Evolutionary conservation across 1,139 yeast species (phyloP).

Genomic region (Pichia sp.): DNA sequence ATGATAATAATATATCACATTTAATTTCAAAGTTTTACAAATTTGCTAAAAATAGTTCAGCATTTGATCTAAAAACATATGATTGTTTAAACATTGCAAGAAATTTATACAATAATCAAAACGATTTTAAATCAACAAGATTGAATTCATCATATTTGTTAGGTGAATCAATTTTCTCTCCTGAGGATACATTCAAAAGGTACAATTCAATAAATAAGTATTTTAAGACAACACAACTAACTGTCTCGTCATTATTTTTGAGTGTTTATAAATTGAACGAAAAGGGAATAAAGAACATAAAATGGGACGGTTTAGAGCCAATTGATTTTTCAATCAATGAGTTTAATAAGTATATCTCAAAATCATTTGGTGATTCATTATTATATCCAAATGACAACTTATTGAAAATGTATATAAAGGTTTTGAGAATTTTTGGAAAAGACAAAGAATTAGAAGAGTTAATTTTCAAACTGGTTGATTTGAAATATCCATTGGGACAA

Average conservation of each 20-base stretch:
- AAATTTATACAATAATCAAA: conserved; percentile 13
- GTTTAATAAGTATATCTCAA: conserved; percentile 38
- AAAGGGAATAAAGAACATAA: conserved; percentile 10
- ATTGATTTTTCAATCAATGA: conserved; percentile 58
- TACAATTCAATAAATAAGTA: conserved; percentile 25
- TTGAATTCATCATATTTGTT: conserved; percentile 25
- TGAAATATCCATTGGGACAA: conserved; percentile 42
- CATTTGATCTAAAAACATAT: conserved; percentile 5
- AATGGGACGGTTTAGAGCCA: conserved; percentile 32
- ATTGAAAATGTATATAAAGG: conserved; percentile 46
- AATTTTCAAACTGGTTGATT: conserved; percentile 53
- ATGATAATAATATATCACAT: conserved; percentile 23
- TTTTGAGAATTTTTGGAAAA: conserved; percentile 44
- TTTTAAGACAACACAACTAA: conserved; percentile 31
- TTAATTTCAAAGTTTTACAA: conserved; percentile 24
- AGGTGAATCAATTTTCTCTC: conserved; percentile 41
- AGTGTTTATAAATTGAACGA: conserved; percentile 23
- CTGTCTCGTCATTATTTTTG: conserved; percentile 40
- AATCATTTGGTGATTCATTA: conserved; percentile 27
- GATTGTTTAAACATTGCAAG: conserved; percentile 23
- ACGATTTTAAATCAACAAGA: conserved; percentile 18
- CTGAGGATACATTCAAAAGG: conserved; percentile 33
- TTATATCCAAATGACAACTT: conserved; percentile 42
- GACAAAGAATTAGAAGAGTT: conserved; percentile 45
- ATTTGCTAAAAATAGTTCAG: conserved; percentile 10